Evolutionary conservation across 352 stramenopile species (phyloP).

Genomic region (Phytophthora colocasiae): DNA sequence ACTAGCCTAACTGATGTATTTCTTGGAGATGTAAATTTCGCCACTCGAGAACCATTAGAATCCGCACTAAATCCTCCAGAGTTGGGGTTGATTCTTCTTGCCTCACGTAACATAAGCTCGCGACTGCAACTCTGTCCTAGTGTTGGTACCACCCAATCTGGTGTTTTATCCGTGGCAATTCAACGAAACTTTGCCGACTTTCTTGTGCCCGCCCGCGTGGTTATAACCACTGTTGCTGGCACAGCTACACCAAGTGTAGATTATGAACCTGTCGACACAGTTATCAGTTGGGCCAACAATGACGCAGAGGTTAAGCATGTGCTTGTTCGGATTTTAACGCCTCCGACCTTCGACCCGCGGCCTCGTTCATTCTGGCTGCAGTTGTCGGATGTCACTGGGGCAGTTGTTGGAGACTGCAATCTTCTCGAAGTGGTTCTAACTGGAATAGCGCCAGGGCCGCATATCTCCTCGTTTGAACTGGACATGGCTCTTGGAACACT

Average conservation of each 20-base stretch:
- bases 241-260: conserved; percentile 67
- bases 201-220: conserved; percentile 31
- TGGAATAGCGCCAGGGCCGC: conserved; percentile 43
- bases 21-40: conserved; percentile 66
- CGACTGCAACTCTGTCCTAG: conserved; percentile 56
- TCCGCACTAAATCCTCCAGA: conserved; percentile 49
- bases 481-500: conserved; percentile 56
- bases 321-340: conserved; percentile 47
- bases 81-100: conserved; percentile 54
- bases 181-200: conserved; percentile 59
- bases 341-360: conserved; percentile 44
- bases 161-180: conserved; percentile 50
- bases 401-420: conserved; percentile 61
- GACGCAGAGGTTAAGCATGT: conserved; percentile 51
- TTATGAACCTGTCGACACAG: conserved; percentile 43
- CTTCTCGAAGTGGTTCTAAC: conserved; percentile 48
- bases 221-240: conserved; percentile 47
- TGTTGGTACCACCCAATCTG: conserved; percentile 41
- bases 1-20: conserved; percentile 46
- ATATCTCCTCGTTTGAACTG: conserved; percentile 53
- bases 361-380: conserved; percentile 58
- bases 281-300: conserved; percentile 44
- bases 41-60: conserved; percentile 34
- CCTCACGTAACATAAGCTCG: conserved; percentile 58
- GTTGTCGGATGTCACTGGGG: conserved; percentile 49